Evolutionary conservation across 352 stramenopile species (phyloP), one percentile per base, ranked within the genome.

Genomic region (Pythium apleroticum): DNA sequence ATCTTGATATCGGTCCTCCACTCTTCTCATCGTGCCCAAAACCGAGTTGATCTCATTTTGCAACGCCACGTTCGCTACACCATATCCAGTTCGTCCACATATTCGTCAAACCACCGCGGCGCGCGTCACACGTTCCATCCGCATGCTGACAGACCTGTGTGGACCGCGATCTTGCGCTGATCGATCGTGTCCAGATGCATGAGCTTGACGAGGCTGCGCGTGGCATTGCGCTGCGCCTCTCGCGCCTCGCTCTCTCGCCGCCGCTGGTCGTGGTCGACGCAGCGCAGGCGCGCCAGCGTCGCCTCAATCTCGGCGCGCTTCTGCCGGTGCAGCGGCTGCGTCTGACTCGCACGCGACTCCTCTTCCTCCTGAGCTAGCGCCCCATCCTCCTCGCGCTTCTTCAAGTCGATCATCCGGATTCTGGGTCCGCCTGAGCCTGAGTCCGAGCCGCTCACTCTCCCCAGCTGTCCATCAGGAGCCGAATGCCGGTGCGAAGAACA

Each of bases 111-210:
- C 57, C 57, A n/a, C 22, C 37, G 30, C 49, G n/a, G n/a, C n/a
- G n/a, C n/a, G 25, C 49, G 24, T 52, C 12, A 45, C 20, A 43
- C 35, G 25, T 28, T 19, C 22, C 30, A 14, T 24, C 37, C 22
- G 50, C 17, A 24, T 24, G 27, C 28, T 35, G n/a, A 52, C 43
- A 12, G 57, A 89, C 78, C 71, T 22, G 75, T 69, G 30, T 86
- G 76, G 1, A 41, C 31, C 6, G 54, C 66, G 35, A 87, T 65
- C 45, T 60, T 67, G 20, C 35, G 37, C 41, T 73, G 65, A 61
- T 87, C 76, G 1, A 56, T 57, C 15, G 71, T 73, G 30, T 86
- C 76, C n/a, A 86, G 58, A 22, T 85, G 77, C 69, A 78, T 75
- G 54, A 89, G 50, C 12, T 78, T 72, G 54, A 85, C 62, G 25